phyloP scores from a whole-genome alignment of 2,329 filamentous ascomycete species.

The Didymosphaeria variabile region DNA sequence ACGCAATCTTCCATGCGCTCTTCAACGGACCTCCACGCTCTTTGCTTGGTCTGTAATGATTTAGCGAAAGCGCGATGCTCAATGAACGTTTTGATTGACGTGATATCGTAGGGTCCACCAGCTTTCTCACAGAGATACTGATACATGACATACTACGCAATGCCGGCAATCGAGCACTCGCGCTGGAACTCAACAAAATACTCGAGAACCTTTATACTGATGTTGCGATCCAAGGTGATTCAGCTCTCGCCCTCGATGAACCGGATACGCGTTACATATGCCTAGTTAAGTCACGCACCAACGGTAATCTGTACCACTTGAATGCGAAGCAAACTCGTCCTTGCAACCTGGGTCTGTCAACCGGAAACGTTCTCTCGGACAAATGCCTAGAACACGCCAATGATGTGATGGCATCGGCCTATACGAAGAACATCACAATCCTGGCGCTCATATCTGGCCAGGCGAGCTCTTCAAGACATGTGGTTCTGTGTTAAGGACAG shows the following conservation, averaged over 20 bases:
- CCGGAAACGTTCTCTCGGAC: slow-evolving; percentile 29
- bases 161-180: slow-evolving; percentile 24
- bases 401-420: slow-evolving; percentile 23
- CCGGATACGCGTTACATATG: slow-evolving; percentile 47
- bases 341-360: slow-evolving; percentile 37
- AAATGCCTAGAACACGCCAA: slow-evolving; percentile 32
- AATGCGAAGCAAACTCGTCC: slow-evolving; percentile 45
- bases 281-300: slow-evolving; percentile 40
- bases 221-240: slow-evolving; percentile 38
- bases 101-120: background rate
- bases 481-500: no score
- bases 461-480: background rate
- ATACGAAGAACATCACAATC: background rate
- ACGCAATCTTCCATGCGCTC: slow-evolving; percentile 84
- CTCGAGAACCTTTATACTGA: slow-evolving; percentile 40
- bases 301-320: slow-evolving; percentile 38
- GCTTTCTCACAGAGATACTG: background rate
- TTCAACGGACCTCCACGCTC: slow-evolving; percentile 76
- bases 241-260: slow-evolving; percentile 39
- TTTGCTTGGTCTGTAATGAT: slow-evolving; percentile 59
- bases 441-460: background rate
- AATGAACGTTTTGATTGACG: slow-evolving; percentile 18
- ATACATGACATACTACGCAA: slow-evolving; percentile 13
- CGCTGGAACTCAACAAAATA: slow-evolving; percentile 33
- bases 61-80: slow-evolving; percentile 38